Percentiles rank a stretch among this genome's conserved stretches.
Conservation (phyloP, 345 rosid genomes). For the Pistacia atlantica region DNA sequence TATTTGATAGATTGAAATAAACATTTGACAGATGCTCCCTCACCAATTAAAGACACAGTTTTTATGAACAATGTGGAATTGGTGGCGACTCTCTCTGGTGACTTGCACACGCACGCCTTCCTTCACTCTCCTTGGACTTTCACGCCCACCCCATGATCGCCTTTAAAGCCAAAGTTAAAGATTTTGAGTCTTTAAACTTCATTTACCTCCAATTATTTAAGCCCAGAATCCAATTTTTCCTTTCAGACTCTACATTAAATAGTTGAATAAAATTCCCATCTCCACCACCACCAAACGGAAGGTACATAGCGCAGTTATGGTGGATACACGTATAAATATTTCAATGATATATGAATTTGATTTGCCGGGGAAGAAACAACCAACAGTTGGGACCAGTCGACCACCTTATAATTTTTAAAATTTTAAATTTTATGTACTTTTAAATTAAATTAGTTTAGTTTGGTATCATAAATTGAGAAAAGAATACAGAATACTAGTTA, state of each 20-base stretch:
- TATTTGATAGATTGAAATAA: neutral
- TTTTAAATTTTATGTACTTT: too few species aligned
- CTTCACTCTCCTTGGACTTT: neutral
- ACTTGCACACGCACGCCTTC: slow-evolving; percentile 16
- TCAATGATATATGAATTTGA: neutral
- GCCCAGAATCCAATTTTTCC: neutral
- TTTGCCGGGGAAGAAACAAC: neutral
- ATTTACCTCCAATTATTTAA: neutral
- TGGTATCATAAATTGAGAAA: too few species aligned
- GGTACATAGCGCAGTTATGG: slow-evolving; percentile 1
- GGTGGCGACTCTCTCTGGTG: neutral
- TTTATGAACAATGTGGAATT: too few species aligned
- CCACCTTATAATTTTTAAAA: too few species aligned
- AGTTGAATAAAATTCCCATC: neutral
- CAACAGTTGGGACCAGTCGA: neutral
- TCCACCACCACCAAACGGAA: slow-evolving; percentile 31
- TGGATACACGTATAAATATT: neutral
- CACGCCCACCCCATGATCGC: slow-evolving; percentile 42
- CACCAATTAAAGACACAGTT: too few species aligned
- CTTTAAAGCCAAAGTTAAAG: slow-evolving; percentile 67
- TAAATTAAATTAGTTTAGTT: too few species aligned
- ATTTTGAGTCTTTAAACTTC: neutral
- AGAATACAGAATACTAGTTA: too few species aligned
- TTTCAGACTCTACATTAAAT: neutral
- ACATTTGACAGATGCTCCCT: too few species aligned